Evolutionary conservation across 1,139 yeast species (phyloP).

Genomic region (Pichia sp.): DNA sequence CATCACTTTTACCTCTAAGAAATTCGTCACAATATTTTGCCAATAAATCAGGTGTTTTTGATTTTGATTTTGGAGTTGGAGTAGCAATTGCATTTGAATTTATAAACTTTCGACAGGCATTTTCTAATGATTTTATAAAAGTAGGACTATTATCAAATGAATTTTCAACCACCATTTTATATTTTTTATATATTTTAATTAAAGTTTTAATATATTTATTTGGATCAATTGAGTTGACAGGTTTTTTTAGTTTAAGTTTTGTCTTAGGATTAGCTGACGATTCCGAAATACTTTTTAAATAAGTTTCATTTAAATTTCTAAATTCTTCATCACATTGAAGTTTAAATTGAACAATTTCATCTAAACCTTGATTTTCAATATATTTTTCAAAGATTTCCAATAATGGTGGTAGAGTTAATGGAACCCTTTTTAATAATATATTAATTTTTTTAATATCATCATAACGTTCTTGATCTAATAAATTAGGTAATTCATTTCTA

Average conservation of each 20-base stretch:
- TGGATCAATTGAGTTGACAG: constrained; percentile 50
- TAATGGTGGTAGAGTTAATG: constrained; percentile 68
- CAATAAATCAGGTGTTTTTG: constrained; percentile 81
- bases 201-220: constrained; percentile 74
- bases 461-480: constrained; percentile 71
- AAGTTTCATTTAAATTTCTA: constrained; percentile 5
- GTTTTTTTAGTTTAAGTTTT: constrained; percentile 14
- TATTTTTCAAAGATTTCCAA: constrained; percentile 68
- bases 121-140: constrained; percentile 82
- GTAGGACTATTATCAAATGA: constrained; percentile 74
- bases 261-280: constrained; percentile 11
- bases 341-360: constrained; percentile 61
- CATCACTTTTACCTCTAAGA: constrained; percentile 71
- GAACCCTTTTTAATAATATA: constrained; percentile 65
- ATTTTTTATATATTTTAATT: constrained; percentile 61
- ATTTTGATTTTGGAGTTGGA: constrained; percentile 48
- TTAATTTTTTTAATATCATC: constrained; percentile 79
- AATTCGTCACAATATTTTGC: constrained; percentile 86
- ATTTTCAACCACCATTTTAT: constrained; percentile 55
- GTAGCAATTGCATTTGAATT: constrained; percentile 78
- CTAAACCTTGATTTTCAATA: constrained; percentile 66
- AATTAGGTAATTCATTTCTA: constrained; percentile 66
- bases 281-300: constrained; percentile 13
- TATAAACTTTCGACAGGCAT: constrained; percentile 80
- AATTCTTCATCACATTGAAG: constrained; percentile 36